These are phyloP conservation scores for Amauroascus niger DNA, from an alignment of 2,329 filamentous ascomycete species.

Conservation along the genomic window DNA sequence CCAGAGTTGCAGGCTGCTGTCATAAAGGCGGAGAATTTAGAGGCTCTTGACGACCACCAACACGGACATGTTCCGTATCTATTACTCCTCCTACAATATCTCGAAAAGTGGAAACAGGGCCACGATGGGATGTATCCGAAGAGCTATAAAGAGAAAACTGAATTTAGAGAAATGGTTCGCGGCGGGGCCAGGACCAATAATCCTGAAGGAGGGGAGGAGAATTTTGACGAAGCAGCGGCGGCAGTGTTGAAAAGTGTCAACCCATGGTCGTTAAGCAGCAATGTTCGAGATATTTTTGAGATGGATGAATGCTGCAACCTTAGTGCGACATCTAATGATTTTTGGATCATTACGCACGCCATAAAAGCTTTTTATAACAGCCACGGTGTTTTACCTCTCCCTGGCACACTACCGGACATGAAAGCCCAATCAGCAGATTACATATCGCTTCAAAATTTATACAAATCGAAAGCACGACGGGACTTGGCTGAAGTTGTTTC, in stretches of 20 bases:
- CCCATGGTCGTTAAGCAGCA: slow-evolving; percentile 54
- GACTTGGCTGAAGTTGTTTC: slow-evolving; percentile 67
- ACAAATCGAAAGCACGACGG: slow-evolving; percentile 74
- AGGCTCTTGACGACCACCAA: slow-evolving; percentile 62
- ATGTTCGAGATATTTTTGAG: slow-evolving; percentile 68
- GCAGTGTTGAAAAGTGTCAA: slow-evolving; percentile 84
- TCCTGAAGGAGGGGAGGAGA: slow-evolving; percentile 84
- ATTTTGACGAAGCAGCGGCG: slow-evolving; percentile 83
- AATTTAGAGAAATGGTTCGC: slow-evolving; percentile 64
- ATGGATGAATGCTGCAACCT: slow-evolving; percentile 50
- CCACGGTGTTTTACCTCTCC: slow-evolving; percentile 66
- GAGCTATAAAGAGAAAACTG: slow-evolving; percentile 75
- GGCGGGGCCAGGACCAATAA: slow-evolving; percentile 59
- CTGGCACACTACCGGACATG: slow-evolving; percentile 90
- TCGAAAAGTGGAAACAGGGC: slow-evolving; percentile 65
- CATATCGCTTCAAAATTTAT: slow-evolving; percentile 80
- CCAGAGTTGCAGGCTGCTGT: slow-evolving; percentile 63
- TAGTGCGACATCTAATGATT: slow-evolving; percentile 48
- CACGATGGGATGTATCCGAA: slow-evolving; percentile 61
- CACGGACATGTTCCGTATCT: slow-evolving; percentile 90
- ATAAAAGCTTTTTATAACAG: slow-evolving; percentile 65
- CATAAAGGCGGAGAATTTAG: slow-evolving; percentile 55
- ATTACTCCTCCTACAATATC: slow-evolving; percentile 68
- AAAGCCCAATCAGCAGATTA: slow-evolving; percentile 89
- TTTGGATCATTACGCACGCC: slow-evolving; percentile 83